Percentiles rank a stretch among this genome's conserved stretches.
Evolutionary conservation across 352 stramenopile genomes (phyloP).

Genomic region (Pythium phragmitis): DNA sequence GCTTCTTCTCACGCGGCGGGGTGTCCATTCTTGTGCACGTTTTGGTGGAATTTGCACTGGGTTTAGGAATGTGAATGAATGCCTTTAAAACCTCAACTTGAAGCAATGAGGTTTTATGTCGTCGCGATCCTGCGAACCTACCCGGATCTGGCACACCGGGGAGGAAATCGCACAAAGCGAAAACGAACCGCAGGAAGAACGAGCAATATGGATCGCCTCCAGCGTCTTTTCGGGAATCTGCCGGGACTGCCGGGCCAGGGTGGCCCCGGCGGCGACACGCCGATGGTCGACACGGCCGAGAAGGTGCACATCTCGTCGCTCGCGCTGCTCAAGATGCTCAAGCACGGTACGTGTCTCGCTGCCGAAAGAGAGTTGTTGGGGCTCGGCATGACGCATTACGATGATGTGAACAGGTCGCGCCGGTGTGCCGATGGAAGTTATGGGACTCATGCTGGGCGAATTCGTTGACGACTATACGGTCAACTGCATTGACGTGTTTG

Average conservation of each 20-base stretch:
- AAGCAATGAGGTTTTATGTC: slow-evolving; percentile 29
- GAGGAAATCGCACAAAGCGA: slow-evolving; percentile 21
- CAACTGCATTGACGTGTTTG: slow-evolving; percentile 99
- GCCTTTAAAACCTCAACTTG: slow-evolving; percentile 29
- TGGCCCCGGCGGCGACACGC: slow-evolving; percentile 82
- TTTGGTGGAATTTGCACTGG: neutral
- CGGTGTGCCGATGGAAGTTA: slow-evolving; percentile 99
- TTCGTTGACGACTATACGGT: slow-evolving; percentile 99
- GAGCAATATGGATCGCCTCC: slow-evolving; percentile 74
- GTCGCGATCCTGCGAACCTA: slow-evolving; percentile 22
- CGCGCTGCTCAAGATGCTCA: slow-evolving; percentile 99
- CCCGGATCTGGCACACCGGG: slow-evolving; percentile 15
- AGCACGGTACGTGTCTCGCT: slow-evolving; percentile 85
- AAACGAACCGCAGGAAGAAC: slow-evolving; percentile 18
- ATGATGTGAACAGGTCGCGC: slow-evolving; percentile 66
- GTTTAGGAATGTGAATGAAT: slow-evolving; percentile 1
- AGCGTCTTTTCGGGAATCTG: slow-evolving; percentile 85
- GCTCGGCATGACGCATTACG: slow-evolving; percentile 13
- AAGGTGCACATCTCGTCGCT: slow-evolving; percentile 99
- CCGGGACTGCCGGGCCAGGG: slow-evolving; percentile 71
- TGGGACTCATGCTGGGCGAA: slow-evolving; percentile 99
- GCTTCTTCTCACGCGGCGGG: slow-evolving; percentile 49
- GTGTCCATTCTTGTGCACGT: slow-evolving; percentile 51
- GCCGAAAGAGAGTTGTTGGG: no score
- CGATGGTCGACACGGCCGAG: slow-evolving; percentile 96